phyloP scores from a whole-genome alignment of 2,329 filamentous ascomycete genomes.

The Verticillium zaregamsianum region DNA sequence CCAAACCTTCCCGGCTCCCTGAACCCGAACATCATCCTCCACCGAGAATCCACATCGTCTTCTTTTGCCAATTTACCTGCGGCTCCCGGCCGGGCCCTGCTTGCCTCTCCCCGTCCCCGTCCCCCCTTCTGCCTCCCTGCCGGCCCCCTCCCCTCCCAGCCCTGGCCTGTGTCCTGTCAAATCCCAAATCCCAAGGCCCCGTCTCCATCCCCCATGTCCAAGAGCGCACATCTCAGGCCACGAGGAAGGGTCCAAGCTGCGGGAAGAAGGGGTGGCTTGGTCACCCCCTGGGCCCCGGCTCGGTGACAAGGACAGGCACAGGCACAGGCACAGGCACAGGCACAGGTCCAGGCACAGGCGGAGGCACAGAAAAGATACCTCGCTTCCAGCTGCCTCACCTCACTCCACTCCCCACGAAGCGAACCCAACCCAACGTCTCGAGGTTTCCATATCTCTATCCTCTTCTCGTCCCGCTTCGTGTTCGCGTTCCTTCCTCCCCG shows the following conservation, averaged over 20 bases:
- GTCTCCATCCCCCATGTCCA: background rate
- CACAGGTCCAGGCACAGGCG: background rate
- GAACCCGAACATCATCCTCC: background rate
- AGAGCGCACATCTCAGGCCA: background rate
- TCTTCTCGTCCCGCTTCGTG: background rate
- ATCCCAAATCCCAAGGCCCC: background rate
- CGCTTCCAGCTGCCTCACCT: background rate
- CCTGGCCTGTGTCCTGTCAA: background rate
- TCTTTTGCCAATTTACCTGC: conserved; percentile 2
- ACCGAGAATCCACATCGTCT: background rate
- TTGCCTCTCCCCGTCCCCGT: background rate
- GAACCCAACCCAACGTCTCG: background rate
- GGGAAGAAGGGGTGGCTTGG: background rate
- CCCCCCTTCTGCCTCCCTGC: background rate
- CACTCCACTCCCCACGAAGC: background rate
- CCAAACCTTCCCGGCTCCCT: background rate
- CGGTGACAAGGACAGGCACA: background rate
- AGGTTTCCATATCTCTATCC: background rate
- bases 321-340: background rate
- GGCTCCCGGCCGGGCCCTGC: conserved; percentile 1
- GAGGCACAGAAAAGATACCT: background rate
- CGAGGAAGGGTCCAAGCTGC: background rate
- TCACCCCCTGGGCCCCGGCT: background rate
- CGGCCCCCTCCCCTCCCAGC: background rate
- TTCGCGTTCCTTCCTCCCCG: background rate